Evolutionary conservation across 176 grass and related monocot species (phyloP), one percentile per base, ranked within the genome.

Genomic region (Rhynchospora breviuscula): DNA sequence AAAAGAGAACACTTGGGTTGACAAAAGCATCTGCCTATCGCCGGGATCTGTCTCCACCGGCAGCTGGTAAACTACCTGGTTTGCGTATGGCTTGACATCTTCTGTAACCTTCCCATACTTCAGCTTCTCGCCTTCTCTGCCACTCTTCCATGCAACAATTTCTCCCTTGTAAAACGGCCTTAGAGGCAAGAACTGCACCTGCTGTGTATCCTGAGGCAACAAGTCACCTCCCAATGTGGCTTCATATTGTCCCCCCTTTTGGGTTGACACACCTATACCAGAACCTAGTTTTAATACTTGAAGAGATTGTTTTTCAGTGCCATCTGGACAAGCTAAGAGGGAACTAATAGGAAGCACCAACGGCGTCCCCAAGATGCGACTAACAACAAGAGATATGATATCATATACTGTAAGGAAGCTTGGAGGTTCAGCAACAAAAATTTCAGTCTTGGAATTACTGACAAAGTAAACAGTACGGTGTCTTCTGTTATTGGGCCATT

Each of bases 131-230:
- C 90, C 92, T 26, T 93, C 92, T 93, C 71, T 98, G 65, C 89
- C 90, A 72, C 90, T 91, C 63, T 98, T 98, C 95, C 95, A 98
- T 81, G 95, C 90, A 33, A 95, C 86, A 63, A 94, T 91, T 93
- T 98, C 95, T 62, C 90, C 95, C 10, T 61, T 90, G 52, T 94
- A 98, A 89, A 98, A 98, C 70, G 90, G 95, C 83, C 95, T 87
- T 76, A 98, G 82, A 56, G 95, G 95, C 88, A 98, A 89, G 79
- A 98, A 98, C 67, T 98, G 95, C 46, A 98, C 92, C 63, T 94
- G 95, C 15, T 88, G 89, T 89, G 95, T 89, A 87, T 98, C 92
- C 87, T 93, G 92, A 80, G 95, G 79, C 33, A 98, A 85, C 59
- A 98, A 88, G 48, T 98, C 92, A 74, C 62, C 81, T 84, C 92